Percentiles rank a stretch among this genome's conserved stretches.
phyloP scores from a whole-genome alignment of 139 green algal genomes.

The Tetraselmis striata region DNA sequence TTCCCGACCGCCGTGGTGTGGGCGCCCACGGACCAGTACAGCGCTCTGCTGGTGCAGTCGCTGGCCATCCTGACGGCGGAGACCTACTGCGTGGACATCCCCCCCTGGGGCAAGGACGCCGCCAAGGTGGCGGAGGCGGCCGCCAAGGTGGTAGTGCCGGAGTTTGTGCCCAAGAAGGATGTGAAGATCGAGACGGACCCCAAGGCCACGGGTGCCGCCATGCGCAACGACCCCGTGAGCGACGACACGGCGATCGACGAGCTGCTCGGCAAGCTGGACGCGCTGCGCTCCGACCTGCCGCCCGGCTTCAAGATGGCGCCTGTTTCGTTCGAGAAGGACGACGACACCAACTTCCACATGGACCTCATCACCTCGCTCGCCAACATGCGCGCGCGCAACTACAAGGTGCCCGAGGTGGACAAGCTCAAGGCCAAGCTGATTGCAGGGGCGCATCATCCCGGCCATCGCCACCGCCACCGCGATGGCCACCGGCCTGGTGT shows the following conservation, averaged over 20 bases:
- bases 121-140: conserved; percentile 42
- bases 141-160: conserved; percentile 51
- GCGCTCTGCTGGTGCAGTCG: conserved; percentile 72
- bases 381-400: conserved; percentile 98
- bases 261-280: conserved; percentile 51
- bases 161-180: conserved; percentile 76
- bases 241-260: conserved; percentile 49
- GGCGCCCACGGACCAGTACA: conserved; percentile 46
- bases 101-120: conserved; percentile 56
- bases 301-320: conserved; percentile 53
- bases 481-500: conserved; percentile 89
- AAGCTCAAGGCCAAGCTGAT: conserved; percentile 97
- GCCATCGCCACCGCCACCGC: conserved; percentile 96
- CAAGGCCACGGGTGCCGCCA: conserved; percentile 53
- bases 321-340: conserved; percentile 91
- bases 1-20: conserved; percentile 86
- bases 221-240: neutral
- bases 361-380: conserved; percentile 85
- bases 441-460: conserved; percentile 93
- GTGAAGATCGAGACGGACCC: conserved; percentile 98
- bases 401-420: conserved; percentile 75
- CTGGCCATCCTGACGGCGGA: conserved; percentile 84
- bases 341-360: conserved; percentile 98
- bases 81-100: conserved; percentile 70
- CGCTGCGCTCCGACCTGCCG: conserved; percentile 31